Base-by-base conservation (phyloP, 345 rosid species). In the Eucalyptus brandiana region DNA sequence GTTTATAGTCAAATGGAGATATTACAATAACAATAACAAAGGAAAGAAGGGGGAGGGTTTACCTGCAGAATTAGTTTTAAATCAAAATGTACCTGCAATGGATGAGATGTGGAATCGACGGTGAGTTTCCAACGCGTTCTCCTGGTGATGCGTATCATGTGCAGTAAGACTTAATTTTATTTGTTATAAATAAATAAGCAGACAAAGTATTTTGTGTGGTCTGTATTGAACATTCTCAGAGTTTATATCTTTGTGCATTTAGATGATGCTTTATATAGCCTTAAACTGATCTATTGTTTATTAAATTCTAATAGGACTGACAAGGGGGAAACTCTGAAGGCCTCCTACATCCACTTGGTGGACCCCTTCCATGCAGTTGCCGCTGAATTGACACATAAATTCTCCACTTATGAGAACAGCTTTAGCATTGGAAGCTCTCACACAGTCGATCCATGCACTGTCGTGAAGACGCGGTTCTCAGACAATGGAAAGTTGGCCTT, bases 321-420 rank as follows among this genome's bases (percentile, higher is more conserved):
- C 91, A 97, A 95, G 93, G 97, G 99, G 49, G 95, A 95, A 91
- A 89, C 97, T 21, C 51, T 97, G 47, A 95, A 93, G 92, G 96
- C 96, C 87, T 94, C 98, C 45, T 97, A 97, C 67, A 89, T 93
- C 21, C 98, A 97, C 92, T 90, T 90, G 7, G 93, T 97, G 91
- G 91, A 93, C 89, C 94, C 94, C 47, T 89, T 92, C 89, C 93
- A 93, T 67, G 89, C 95, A 6, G 93, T 96, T 85, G 98, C 95
- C 8, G 97, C 98, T 30, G 98, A 97, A 94, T 92, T 97, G 94
- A 94, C 94, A n/a, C 97, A 94, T 88, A 92, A 93, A 60, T 93
- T 97, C 91, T 89, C 99, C 21, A 93, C 90, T 89, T 89, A 91
- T 50, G 93, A 93, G 89, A 96, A 93, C 90, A 94, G 91, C 89